Base-by-base conservation (phyloP, 2,329 filamentous ascomycete species). In the Ramularia collo-cygni region DNA sequence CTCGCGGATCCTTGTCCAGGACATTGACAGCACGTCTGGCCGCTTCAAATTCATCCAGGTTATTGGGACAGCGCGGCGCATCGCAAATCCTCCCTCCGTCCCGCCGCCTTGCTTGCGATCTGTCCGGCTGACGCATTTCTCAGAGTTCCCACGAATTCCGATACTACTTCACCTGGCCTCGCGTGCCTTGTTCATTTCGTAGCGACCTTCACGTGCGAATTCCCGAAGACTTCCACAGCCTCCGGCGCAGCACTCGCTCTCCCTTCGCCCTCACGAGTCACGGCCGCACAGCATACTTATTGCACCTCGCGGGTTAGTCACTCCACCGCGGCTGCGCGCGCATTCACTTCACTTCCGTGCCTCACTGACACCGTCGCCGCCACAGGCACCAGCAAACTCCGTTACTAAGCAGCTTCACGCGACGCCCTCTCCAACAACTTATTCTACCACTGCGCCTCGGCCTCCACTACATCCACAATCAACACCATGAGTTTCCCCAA, bases 401-500 rank as follows among this genome's bases (percentile, higher is more conserved):
- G 35, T 42, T 46, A 46, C 44, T 47, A 43, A 46, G 44, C 49
- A 46, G 39, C 21, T 24, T 37, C 48, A 44, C 46, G 42, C 46
- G 44, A 50, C 21, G 21, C 21, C 21, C 10, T 6, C 21, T 24
- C 21, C 48, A 40, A 32, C 39, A 38, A 28, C 41, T 44, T 38
- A 47, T 39, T 41, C 40, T 38, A 40, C 43, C 31, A 40, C 33
- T 35, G 18, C 30, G 32, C 35, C 28, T 24, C 21, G 21, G 21
- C 10, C 21, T 10, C 21, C 10, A 6, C 21, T 24, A 30, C 34
- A 35, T 21, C 38, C 32, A 42, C 34, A 32, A 43, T 18, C 43
- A 43, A 46, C 61, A 74, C 51, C 43, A 83, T 83, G 79, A 79
- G 76, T 61, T 82, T 79, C 68, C 74, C 76, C 48, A 77, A 77